Evolutionary conservation across 768 basidiomycete genomes (phyloP), one percentile per base, ranked within the genome.

Genomic region (Porphyrellus cyaneotinctus): DNA sequence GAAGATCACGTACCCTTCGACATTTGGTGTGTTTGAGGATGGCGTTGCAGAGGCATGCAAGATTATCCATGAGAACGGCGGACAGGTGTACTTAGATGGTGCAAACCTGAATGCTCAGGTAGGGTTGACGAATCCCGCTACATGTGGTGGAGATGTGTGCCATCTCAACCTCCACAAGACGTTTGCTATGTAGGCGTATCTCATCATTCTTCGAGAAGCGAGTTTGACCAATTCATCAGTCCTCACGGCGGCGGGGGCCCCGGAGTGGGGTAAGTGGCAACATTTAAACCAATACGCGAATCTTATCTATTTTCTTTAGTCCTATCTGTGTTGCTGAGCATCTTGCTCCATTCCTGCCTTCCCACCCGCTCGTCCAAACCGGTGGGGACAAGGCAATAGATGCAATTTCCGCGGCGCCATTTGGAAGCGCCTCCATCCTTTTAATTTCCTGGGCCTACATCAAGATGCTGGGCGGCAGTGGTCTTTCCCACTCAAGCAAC

Each of bases 361-460:
- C 83, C 3, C 95, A 99, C 68, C 88, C 93, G 1, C 65, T 86
- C 26, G 72, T 94, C 54, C 70, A 79, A 22, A 82, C 78, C 10
- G 85, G 84, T 33, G 84, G 85, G 12, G 67, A 75, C n/a, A 71
- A 81, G 45, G 83, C 87, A 2, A 97, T 99, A 56, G 76, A 86
- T 28, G 90, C 97, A 7, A 87, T 98, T 42, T 84, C 95, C 10
- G 91, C 91, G 0, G 93, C 89, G 2, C 97, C 94, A 0, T 98
- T 84, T 66, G 95, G 97, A 41, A 95, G 92, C 58, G 91, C 97
- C 3, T 95, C 92, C 8, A 94, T 99, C 63, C 85, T 91, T 43
- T 78, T 95, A 55, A 97, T 98, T 63, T 97, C 95, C 0, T 98
- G 95, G 95, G 95, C 97, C 13, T 99, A 97, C 71, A 91, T 97